Evolutionary conservation across 345 rosid species (phyloP), one percentile per base, ranked within the genome.

Genomic region (Diplotaxis tenuifolia): DNA sequence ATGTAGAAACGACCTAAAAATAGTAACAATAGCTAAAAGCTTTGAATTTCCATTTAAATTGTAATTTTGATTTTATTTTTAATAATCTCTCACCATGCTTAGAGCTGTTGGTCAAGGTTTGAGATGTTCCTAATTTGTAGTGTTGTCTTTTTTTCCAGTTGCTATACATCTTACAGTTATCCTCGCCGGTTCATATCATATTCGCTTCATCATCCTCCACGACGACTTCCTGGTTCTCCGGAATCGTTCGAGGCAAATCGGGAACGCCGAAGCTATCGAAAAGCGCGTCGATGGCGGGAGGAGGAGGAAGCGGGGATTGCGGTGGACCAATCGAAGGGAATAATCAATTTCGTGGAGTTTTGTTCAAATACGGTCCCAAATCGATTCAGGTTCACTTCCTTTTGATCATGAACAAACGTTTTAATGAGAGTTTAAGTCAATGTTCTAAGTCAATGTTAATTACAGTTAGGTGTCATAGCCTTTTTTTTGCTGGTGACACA

Each of bases 301-400:
- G 31, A 56, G 78, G 77, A 15, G 25, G 25, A 23, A 71, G 68
- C 68, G 82, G 80, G 23, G 82, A 75, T 45, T 42, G 55, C 38
- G 68, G 27, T n/a, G 87, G 92, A 18, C 97, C 96, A 2, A 84
- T 89, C 81, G 85, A 75, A 78, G 92, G 88, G 75, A 91, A 89
- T 86, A 91, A 85, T 81, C 98, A 91, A 82, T 89, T 88, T 82
- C 92, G 90, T 6, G 98, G 98, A 11, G 83, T 89, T 36, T 87
- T 94, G 67, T 86, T 94, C n/a, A n/a, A n/a, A n/a, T 94, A 89
- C 81, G 98, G 96, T 31, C 83, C 98, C 50, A 89, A 91, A 76
- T 74, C 96, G 14, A 72, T 82, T 64, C 98, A 89, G 98, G 98
- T 67, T n/a, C n/a, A n/a, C n/a, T n/a, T n/a, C n/a, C n/a, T n/a